These are phyloP conservation scores for Fusarium torreyae DNA, from an alignment of 2,329 filamentous ascomycete species.

Conservation along the genomic window DNA sequence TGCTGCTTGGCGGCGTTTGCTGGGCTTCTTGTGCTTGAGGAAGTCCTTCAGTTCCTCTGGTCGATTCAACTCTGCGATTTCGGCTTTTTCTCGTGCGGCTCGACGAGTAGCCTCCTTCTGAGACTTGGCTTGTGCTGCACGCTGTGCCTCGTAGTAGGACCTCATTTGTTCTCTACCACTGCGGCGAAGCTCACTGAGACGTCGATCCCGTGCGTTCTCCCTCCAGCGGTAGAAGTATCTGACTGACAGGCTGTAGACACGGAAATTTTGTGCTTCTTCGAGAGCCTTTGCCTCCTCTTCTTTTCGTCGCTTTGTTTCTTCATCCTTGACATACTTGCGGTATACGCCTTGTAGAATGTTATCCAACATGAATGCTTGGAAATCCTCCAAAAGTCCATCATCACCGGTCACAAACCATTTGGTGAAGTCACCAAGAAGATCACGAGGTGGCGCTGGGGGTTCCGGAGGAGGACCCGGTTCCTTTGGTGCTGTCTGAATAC, in stretches of 20 bases:
- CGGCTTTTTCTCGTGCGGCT: slow-evolving; percentile 47
- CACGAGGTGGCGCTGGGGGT: slow-evolving; percentile 50
- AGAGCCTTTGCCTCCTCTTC: slow-evolving; percentile 66
- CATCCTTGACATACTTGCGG: slow-evolving; percentile 57
- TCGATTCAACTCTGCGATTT: slow-evolving; percentile 51
- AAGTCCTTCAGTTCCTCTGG: slow-evolving; percentile 55
- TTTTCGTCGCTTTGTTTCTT: slow-evolving; percentile 58
- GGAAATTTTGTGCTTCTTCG: slow-evolving; percentile 64
- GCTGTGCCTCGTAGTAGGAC: slow-evolving; percentile 60
- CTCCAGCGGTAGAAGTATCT: slow-evolving; percentile 73
- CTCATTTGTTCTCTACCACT: slow-evolving; percentile 67
- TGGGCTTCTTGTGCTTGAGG: slow-evolving; percentile 52
- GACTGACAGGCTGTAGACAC: slow-evolving; percentile 64
- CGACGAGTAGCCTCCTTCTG: slow-evolving; percentile 54
- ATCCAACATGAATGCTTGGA: slow-evolving; percentile 63
- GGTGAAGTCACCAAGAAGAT: slow-evolving; percentile 65
- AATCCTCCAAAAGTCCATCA: slow-evolving; percentile 66
- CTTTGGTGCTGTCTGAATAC: slow-evolving; percentile 18
- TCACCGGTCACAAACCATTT: slow-evolving; percentile 71
- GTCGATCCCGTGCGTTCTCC: slow-evolving; percentile 62
- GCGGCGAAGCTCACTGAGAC: slow-evolving; percentile 65
- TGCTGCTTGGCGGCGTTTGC: slow-evolving; percentile 52
- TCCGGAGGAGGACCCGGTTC: slow-evolving; percentile 21
- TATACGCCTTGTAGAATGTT: slow-evolving; percentile 62
- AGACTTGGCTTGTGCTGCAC: slow-evolving; percentile 52